Evolutionary conservation across 148 eudicot species (phyloP).

Genomic region (Rhododendron ovatum): DNA sequence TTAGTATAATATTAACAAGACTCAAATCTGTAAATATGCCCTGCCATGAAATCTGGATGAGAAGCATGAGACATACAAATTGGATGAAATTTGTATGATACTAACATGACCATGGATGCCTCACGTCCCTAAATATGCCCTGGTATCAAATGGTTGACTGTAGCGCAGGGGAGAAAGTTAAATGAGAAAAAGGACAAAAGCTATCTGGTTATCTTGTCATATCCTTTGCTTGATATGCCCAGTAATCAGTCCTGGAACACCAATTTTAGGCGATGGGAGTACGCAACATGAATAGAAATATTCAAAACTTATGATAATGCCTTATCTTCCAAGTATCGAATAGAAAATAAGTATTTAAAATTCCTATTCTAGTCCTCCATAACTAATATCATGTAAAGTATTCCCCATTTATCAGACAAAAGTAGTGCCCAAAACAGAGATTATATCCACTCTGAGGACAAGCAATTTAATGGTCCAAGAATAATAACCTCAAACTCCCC

Average conservation of each 20-base stretch:
- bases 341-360: neutral
- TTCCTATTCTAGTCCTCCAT: neutral
- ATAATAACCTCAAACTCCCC: conserved; percentile 63
- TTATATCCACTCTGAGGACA: neutral
- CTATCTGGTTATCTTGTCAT: neutral
- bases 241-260: neutral
- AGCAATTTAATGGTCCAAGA: conserved; percentile 21
- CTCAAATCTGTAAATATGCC: too few relatives aligned
- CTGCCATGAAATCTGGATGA: too few relatives aligned
- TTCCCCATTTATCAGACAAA: neutral
- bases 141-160: neutral
- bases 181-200: too few relatives aligned
- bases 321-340: too few relatives aligned
- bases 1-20: too few relatives aligned
- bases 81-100: too few relatives aligned
- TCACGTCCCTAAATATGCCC: neutral
- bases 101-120: too few relatives aligned
- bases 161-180: neutral
- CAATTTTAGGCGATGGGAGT: neutral
- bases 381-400: neutral
- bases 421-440: neutral
- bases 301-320: too few relatives aligned
- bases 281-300: neutral
- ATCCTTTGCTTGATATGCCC: neutral
- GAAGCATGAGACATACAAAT: too few relatives aligned